Evolutionary conservation across 768 basidiomycete genomes (phyloP).

Genomic region (Lactarius sp.): DNA sequence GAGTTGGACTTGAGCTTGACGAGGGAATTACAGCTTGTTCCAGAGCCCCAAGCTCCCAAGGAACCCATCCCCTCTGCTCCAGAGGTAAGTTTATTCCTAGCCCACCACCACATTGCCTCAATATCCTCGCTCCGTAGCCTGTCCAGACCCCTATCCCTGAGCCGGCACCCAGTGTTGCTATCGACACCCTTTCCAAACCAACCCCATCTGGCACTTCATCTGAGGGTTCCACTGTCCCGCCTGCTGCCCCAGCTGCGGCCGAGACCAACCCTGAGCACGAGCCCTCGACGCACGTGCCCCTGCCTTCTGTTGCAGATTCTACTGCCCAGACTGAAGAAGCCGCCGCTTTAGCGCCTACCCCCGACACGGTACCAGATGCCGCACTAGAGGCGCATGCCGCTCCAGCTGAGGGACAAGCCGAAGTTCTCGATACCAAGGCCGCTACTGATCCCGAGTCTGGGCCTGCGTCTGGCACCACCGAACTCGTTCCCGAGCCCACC

Average conservation of each 20-base stretch:
- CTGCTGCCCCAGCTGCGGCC: not conserved
- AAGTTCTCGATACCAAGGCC: not conserved
- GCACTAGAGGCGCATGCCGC: not conserved
- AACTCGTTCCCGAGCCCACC: conserved; percentile 1
- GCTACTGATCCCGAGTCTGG: not conserved
- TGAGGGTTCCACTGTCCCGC: not conserved
- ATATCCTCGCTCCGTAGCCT: not conserved
- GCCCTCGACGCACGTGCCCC: conserved; percentile 17
- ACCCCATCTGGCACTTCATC: not conserved
- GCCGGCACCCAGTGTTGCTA: not conserved
- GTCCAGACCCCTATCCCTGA: not conserved
- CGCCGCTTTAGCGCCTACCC: not conserved
- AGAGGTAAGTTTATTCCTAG: not conserved
- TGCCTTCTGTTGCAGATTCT: not conserved
- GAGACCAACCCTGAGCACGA: not conserved
- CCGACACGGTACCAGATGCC: not conserved
- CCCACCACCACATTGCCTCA: not conserved
- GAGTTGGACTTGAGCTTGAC: not conserved
- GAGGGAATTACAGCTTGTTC: not conserved
- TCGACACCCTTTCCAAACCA: no score
- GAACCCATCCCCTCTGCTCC: not conserved
- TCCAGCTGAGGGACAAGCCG: not conserved
- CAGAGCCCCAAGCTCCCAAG: not conserved
- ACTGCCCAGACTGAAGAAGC: not conserved
- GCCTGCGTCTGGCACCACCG: not conserved